Evolutionary conservation across 495 filamentous ascomycete species (phyloP).

Genomic region (Glutinoglossum americanum): DNA sequence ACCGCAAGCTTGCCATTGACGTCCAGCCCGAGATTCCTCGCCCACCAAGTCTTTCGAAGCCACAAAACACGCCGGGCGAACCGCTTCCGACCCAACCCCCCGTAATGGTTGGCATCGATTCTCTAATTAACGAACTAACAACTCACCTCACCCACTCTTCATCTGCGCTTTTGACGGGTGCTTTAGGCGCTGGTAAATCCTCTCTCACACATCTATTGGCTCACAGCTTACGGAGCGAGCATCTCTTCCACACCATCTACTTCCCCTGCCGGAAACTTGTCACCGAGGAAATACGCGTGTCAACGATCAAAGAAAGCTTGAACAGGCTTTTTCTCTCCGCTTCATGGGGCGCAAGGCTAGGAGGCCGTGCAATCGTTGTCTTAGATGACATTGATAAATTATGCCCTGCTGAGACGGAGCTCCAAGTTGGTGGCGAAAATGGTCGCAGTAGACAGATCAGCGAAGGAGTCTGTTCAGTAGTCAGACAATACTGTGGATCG

Average conservation of each 20-base stretch:
- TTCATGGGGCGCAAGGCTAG: constrained; percentile 69
- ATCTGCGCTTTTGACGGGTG: constrained; percentile 73
- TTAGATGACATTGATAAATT: constrained; percentile 84
- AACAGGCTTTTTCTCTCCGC: constrained; percentile 68
- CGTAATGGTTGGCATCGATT: constrained; percentile 68
- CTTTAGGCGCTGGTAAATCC: constrained; percentile 76
- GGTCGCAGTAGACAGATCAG: constrained; percentile 79
- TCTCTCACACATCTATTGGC: constrained; percentile 45
- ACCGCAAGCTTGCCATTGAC: constrained; percentile 47
- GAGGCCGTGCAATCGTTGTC: constrained; percentile 62
- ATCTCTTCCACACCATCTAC: constrained; percentile 57
- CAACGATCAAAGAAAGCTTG: constrained; percentile 74
- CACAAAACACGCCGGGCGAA: constrained; percentile 26
- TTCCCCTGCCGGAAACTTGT: constrained; percentile 67
- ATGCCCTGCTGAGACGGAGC: constrained; percentile 78
- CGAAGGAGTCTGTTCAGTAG: constrained; percentile 65
- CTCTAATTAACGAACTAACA: constrained; percentile 43
- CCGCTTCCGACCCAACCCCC: constrained; percentile 29
- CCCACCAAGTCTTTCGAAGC: constrained; percentile 28
- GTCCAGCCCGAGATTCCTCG: constrained; percentile 46
- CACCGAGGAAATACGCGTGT: constrained; percentile 69
- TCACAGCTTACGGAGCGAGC: constrained; percentile 37
- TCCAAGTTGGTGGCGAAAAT: constrained; percentile 81
- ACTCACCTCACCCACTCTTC: constrained; percentile 62
- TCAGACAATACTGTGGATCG: constrained; percentile 53